Conservation (phyloP, 2,329 filamentous ascomycete genomes). For the Aureobasidium mangrovei region DNA sequence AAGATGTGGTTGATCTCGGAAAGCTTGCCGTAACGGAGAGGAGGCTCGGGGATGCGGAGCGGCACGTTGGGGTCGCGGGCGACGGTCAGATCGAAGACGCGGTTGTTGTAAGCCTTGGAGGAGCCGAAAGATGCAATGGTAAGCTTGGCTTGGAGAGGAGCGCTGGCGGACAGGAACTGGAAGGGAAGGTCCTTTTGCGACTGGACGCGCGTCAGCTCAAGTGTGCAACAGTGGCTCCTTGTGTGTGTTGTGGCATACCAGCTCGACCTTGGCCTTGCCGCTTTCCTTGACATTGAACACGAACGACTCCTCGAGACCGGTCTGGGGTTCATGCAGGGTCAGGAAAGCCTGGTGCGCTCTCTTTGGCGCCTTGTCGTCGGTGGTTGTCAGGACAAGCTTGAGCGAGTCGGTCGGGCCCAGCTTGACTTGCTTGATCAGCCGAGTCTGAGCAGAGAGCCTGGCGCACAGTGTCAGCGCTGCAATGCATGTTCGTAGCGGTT, state of each 20-base stretch:
- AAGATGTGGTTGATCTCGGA: conserved; percentile 88
- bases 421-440: conserved; percentile 44
- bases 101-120: conserved; percentile 55
- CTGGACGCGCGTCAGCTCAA: conserved; percentile 41
- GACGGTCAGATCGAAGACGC: conserved; percentile 65
- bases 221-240: background rate
- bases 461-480: conserved; percentile 12
- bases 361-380: conserved; percentile 68
- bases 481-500: background rate
- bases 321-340: conserved; percentile 62
- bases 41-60: conserved; percentile 52
- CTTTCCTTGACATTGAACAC: conserved; percentile 75
- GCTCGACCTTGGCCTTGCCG: conserved; percentile 74
- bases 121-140: conserved; percentile 81
- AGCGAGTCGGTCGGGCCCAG: conserved; percentile 53
- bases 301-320: conserved; percentile 79
- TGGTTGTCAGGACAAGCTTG: conserved; percentile 73
- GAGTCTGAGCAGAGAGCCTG: conserved; percentile 41
- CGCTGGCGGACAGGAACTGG: conserved; percentile 62
- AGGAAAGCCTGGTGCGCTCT: conserved; percentile 92
- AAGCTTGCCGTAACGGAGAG: conserved; percentile 74
- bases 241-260: conserved; percentile 50
- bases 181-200: conserved; percentile 79
- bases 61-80: conserved; percentile 54
- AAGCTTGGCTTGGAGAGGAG: conserved; percentile 69